phyloP scores from a whole-genome alignment of 2,329 filamentous ascomycete genomes.

The Phaeosphaeriaceae sp. region DNA sequence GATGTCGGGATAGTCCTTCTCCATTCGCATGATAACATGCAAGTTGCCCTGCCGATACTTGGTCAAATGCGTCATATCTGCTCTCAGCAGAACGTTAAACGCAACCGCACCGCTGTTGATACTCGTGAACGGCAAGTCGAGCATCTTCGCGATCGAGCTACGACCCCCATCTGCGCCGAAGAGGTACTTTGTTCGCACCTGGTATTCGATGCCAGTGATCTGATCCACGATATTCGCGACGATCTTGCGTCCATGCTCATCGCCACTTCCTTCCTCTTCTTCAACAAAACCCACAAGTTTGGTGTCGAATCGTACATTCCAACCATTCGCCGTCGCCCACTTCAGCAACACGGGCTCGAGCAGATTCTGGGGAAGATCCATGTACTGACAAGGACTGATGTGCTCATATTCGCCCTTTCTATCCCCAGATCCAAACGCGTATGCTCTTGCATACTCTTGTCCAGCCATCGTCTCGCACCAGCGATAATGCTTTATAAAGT shows the following conservation, averaged over 20 bases:
- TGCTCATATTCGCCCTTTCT: slow-evolving; percentile 49
- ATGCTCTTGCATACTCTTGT: slow-evolving; percentile 53
- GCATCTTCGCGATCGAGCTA: slow-evolving; percentile 55
- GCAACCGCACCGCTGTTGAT: slow-evolving; percentile 58
- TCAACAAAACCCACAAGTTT: slow-evolving; percentile 39
- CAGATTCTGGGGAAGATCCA: slow-evolving; percentile 54
- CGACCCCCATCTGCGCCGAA: slow-evolving; percentile 65
- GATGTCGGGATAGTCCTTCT: slow-evolving; percentile 59
- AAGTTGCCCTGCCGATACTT: slow-evolving; percentile 63
- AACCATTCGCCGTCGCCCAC: slow-evolving; percentile 46
- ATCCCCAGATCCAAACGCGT: slow-evolving; percentile 54
- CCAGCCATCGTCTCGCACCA: slow-evolving; percentile 56
- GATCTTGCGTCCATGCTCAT: slow-evolving; percentile 25
- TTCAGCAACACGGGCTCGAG: slow-evolving; percentile 53
- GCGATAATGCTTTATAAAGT: slow-evolving; percentile 50
- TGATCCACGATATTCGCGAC: slow-evolving; percentile 49
- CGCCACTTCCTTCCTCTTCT: slow-evolving; percentile 19
- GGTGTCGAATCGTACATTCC: slow-evolving; percentile 51
- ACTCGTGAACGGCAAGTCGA: slow-evolving; percentile 56
- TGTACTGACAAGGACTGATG: slow-evolving; percentile 51
- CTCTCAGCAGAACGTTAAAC: slow-evolving; percentile 58
- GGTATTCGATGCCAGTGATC: slow-evolving; percentile 48
- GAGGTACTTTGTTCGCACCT: slow-evolving; percentile 62
- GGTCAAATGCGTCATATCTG: slow-evolving; percentile 60
- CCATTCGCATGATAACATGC: slow-evolving; percentile 66